These are phyloP conservation scores for Cylindrodendrum hubeiense DNA, from an alignment of 2,329 filamentous ascomycete species.

Conservation along the genomic window DNA sequence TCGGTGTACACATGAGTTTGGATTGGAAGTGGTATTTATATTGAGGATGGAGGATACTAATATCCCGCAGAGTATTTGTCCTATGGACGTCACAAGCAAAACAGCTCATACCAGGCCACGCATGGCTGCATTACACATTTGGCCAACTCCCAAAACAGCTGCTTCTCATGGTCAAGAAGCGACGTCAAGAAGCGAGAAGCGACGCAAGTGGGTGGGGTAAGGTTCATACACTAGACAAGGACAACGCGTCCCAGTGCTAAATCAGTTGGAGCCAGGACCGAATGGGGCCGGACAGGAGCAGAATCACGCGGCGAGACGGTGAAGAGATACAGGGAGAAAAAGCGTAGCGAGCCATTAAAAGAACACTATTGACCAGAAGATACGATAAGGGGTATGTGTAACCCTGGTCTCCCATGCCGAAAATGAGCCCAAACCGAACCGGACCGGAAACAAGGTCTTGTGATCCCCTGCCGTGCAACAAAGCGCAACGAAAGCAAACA, in stretches of 20 bases:
- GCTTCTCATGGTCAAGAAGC: too few species aligned
- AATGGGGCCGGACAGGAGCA: neutral
- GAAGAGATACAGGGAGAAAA: conserved; percentile 8
- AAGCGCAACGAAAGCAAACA: conserved; percentile 10
- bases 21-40: too few species aligned
- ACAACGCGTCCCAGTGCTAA: neutral
- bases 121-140: too few species aligned
- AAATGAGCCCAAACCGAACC: conserved; percentile 25
- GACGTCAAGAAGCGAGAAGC: too few species aligned
- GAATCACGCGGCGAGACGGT: neutral
- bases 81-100: too few species aligned
- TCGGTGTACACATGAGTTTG: too few species aligned
- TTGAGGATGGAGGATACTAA: too few species aligned
- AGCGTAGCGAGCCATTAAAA: conserved; percentile 28
- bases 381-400: conserved; percentile 47
- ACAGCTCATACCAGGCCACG: too few species aligned
- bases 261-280: neutral
- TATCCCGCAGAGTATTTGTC: too few species aligned
- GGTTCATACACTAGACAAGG: neutral
- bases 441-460: conserved; percentile 13
- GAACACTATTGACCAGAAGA: conserved; percentile 41
- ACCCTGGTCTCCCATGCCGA: conserved; percentile 38
- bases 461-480: conserved; percentile 27
- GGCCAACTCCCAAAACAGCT: too few species aligned
- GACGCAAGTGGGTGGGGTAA: neutral